Base-by-base conservation (phyloP, 257 asterid species). In the Solanum infundibuliforme region DNA sequence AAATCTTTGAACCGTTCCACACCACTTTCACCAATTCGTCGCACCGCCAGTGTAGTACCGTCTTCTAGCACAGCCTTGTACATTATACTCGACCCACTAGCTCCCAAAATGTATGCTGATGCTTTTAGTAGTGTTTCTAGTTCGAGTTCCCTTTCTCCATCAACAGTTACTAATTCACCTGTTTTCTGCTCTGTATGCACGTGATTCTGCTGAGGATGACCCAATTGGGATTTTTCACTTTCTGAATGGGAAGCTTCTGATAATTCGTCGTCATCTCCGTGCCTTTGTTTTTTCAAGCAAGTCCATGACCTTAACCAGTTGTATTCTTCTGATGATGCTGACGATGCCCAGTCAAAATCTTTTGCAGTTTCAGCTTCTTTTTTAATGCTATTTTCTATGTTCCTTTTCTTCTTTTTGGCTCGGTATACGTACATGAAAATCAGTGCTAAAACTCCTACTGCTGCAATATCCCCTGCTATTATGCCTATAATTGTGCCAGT, bases 41-140 rank as follows among this genome's bases (percentile, higher is more conserved):
- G 93, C 55, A 97, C 99, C 0, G 99, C 99, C 12, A 96, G 69
- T 1, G 95, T 90, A 0, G 98, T 90, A 1, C 99, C 99, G 60
- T 96, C 98, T 66, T 97, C 98, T 0, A 97, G 91, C 83, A 97
- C 99, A 0, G 99, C 98, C 92, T 97, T 97, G 93, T 97, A 97
- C 97, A 97, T 91, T 86, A 97, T 97, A 86, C 98, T 96, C 0
- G 99, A 94, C 1, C 99, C 99, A 29, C 98, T 95, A 2, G 99
- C 98, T 0, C 99, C 99, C 79, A 97, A 79, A 29, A 96, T 95
- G 83, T 97, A 97, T 0, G 99, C 99, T 8, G 99, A 97, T 1
- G 99, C 99, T 65, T 96, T 96, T 0, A 97, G 95, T 90, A 97
- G 69, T 3, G 97, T 94, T 91, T 97, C 99, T 75, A 97, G 48